A percentile compares a stretch with the other conserved stretches of the same genome.
These are phyloP conservation scores for Pelargonium cotyledonis DNA, from an alignment of 441 rosid genomes.

Conservation along the genomic window DNA sequence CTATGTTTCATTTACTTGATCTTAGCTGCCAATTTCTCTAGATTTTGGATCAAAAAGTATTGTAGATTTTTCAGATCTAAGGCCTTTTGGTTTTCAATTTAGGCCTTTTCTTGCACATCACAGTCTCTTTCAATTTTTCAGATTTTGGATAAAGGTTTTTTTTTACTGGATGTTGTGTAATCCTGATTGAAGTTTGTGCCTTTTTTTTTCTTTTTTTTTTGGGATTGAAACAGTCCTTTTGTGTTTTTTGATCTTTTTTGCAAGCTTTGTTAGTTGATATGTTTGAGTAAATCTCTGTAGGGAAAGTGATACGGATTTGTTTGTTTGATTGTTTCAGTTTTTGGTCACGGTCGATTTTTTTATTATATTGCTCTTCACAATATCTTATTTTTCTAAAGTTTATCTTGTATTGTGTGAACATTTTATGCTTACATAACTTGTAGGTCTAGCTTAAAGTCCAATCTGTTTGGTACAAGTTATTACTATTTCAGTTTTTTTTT, in stretches of 20 bases:
- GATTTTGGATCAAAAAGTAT: background rate
- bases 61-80: background rate
- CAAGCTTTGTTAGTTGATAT: background rate
- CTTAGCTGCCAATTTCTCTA: background rate
- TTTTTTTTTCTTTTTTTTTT: too few relatives aligned
- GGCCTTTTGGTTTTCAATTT: background rate
- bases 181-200: too few relatives aligned
- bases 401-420: too few relatives aligned
- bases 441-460: too few relatives aligned
- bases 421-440: too few relatives aligned
- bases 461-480: too few relatives aligned
- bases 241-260: too few relatives aligned
- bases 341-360: background rate
- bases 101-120: background rate
- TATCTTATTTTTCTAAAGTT: background rate
- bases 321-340: background rate
- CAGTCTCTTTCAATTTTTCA: too few relatives aligned
- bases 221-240: too few relatives aligned
- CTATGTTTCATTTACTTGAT: background rate
- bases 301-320: background rate
- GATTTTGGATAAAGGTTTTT: too few relatives aligned
- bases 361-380: background rate
- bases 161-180: too few relatives aligned
- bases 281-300: background rate
- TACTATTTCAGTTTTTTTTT: too few relatives aligned